A percentile compares a stretch with the other conserved stretches of the same genome.
Conservation (phyloP, 1,139 yeast genomes). For the Kluyveromyces marxianus region DNA sequence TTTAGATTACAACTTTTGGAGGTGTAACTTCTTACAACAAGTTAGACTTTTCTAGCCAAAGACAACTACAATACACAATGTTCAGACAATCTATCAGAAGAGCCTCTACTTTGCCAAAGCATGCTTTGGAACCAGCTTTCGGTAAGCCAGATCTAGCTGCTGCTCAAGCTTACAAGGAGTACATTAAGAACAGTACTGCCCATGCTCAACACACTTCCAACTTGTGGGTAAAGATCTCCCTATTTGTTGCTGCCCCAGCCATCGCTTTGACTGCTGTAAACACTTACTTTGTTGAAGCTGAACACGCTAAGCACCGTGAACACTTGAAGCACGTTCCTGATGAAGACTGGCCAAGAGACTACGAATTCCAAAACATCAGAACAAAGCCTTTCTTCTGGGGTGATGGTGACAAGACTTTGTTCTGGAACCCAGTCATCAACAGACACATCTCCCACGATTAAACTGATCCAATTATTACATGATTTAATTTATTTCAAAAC, state of each 20-base stretch:
- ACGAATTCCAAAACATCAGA: slow-evolving; percentile 88
- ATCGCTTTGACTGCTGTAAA: slow-evolving; percentile 69
- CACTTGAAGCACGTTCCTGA: slow-evolving; percentile 72
- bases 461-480: not conserved
- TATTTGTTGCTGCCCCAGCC: slow-evolving; percentile 76
- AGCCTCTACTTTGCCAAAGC: slow-evolving; percentile 24
- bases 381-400: slow-evolving; percentile 92
- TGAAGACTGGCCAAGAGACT: slow-evolving; percentile 87
- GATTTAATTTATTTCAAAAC: too few relatives aligned
- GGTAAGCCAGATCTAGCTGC: slow-evolving; percentile 41
- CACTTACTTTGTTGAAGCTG: slow-evolving; percentile 71
- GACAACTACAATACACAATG: slow-evolving; percentile 8
- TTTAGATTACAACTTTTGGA: too few relatives aligned
- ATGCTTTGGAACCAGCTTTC: slow-evolving; percentile 30
- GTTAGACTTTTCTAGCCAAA: too few relatives aligned
- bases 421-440: slow-evolving; percentile 93
- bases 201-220: slow-evolving; percentile 73
- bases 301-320: slow-evolving; percentile 84
- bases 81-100: slow-evolving; percentile 26
- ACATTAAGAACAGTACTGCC: slow-evolving; percentile 53
- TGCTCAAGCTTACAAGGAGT: slow-evolving; percentile 45
- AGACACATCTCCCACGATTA: slow-evolving; percentile 49
- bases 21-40: too few relatives aligned
- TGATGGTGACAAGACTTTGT: slow-evolving; percentile 92
- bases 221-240: slow-evolving; percentile 81